Evolutionary conservation across 371 early-diverging fungal species (phyloP).

Genomic region (Umbelopsis sp.): DNA sequence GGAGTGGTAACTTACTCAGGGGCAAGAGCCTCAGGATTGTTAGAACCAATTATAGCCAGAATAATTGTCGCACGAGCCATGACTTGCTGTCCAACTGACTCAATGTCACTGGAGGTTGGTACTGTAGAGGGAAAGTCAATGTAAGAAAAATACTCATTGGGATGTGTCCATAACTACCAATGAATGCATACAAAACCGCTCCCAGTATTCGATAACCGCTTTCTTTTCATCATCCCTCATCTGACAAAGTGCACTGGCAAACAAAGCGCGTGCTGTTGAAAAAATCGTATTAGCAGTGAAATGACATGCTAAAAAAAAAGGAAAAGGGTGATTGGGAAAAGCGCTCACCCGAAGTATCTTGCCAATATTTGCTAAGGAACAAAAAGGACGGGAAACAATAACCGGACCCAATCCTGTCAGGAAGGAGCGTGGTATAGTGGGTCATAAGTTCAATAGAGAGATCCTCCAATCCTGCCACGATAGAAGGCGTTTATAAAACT

Average conservation of each 20-base stretch:
- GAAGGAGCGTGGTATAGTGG: constrained; percentile 56
- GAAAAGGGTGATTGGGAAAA: not conserved
- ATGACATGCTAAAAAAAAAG: not conserved
- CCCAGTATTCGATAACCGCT: constrained; percentile 69
- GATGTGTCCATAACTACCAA: not conserved
- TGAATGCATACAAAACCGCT: constrained; percentile 47
- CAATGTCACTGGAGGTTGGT: constrained; percentile 55
- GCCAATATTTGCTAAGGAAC: constrained; percentile 82
- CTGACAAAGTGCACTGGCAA: constrained; percentile 47
- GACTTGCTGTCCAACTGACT: constrained; percentile 56
- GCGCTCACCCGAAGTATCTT: constrained; percentile 75
- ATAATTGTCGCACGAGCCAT: constrained; percentile 76
- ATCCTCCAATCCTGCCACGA: constrained; percentile 45
- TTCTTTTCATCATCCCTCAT: constrained; percentile 51
- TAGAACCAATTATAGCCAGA: constrained; percentile 73
- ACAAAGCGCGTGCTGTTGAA: constrained; percentile 42
- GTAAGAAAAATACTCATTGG: not conserved
- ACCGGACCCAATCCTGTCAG: constrained; percentile 28
- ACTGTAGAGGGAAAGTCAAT: constrained; percentile 42
- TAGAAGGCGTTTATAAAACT: constrained; percentile 24
- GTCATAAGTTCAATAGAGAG: constrained; percentile 49
- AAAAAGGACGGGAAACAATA: constrained; percentile 75
- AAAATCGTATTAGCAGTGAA: not conserved
- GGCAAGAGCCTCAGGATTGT: constrained; percentile 55
- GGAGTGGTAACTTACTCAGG: constrained; percentile 36